Percentiles rank a stretch among this genome's conserved stretches.
Evolutionary conservation across 106 monocot species (phyloP).

Genomic region (Vanilla planifolia): DNA sequence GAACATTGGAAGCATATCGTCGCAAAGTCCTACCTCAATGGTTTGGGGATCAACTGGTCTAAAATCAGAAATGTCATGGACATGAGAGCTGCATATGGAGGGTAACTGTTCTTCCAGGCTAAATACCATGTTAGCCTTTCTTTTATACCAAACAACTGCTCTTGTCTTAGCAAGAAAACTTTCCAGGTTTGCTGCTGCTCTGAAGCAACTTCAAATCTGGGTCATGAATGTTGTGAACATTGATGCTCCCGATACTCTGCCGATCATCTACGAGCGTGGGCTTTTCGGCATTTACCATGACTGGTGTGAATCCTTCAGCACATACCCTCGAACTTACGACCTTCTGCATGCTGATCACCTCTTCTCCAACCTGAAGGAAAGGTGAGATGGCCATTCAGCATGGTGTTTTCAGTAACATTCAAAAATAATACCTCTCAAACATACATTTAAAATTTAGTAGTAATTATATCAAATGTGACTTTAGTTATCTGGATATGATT

Average conservation of each 20-base stretch:
- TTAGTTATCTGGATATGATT: neutral
- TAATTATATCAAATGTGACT: too few relatives aligned
- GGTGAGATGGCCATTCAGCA: slow-evolving; percentile 24
- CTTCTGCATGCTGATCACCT: slow-evolving; percentile 62
- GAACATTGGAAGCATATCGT: slow-evolving; percentile 68
- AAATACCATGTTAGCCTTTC: too few relatives aligned
- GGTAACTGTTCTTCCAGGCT: slow-evolving; percentile 36
- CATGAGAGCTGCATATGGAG: slow-evolving; percentile 97
- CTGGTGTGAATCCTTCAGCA: slow-evolving; percentile 77
- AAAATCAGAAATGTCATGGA: slow-evolving; percentile 94
- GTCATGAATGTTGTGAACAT: slow-evolving; percentile 95
- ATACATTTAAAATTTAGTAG: too few relatives aligned
- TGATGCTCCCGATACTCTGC: slow-evolving; percentile 62
- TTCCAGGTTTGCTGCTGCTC: slow-evolving; percentile 81
- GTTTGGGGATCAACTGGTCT: slow-evolving; percentile 70
- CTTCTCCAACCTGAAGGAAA: slow-evolving; percentile 64
- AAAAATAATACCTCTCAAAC: too few relatives aligned
- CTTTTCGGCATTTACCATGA: slow-evolving; percentile 74
- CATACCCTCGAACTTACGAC: slow-evolving; percentile 68
- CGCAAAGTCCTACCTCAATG: slow-evolving; percentile 55
- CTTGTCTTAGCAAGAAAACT: neutral
- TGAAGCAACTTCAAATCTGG: slow-evolving; percentile 78
- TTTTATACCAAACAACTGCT: too few relatives aligned
- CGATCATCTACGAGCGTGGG: slow-evolving; percentile 60
- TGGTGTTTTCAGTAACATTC: too few relatives aligned